A percentile compares a stretch with the other conserved stretches of the same genome.
Evolutionary conservation across 2,329 filamentous ascomycete genomes (phyloP).

Genomic region (Colletotrichum cordylinicola): DNA sequence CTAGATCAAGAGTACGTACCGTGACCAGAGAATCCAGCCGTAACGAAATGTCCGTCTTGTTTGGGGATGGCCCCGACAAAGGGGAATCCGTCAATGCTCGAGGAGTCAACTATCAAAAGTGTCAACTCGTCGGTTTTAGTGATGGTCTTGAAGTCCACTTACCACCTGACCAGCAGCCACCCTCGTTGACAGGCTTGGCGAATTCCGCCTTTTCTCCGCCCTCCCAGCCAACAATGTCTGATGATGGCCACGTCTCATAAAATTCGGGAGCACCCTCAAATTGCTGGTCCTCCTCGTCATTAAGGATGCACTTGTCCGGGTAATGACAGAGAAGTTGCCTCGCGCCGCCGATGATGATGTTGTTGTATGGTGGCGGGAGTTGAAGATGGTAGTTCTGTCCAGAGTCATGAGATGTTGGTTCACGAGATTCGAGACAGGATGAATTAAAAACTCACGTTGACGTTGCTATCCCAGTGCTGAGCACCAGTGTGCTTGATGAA

Average conservation of each 20-base stretch:
- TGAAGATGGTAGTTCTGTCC: neutral
- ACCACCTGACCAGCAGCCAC: neutral
- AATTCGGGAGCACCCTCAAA: neutral
- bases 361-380: neutral
- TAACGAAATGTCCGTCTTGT: neutral
- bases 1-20: neutral
- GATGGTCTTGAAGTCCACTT: accelerated
- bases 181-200: neutral
- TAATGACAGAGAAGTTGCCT: neutral
- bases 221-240: neutral
- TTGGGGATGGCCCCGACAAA: neutral
- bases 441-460: neutral
- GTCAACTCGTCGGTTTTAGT: accelerated
- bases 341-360: neutral
- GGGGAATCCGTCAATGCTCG: neutral
- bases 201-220: neutral
- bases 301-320: neutral
- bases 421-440: neutral
- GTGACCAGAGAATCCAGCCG: neutral
- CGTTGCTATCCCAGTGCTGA: neutral
- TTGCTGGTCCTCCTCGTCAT: neutral
- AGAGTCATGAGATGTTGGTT: neutral
- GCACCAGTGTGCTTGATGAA: neutral
- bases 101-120: neutral
- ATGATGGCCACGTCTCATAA: neutral